Base-by-base conservation (phyloP, 345 rosid genomes). In the Linum trigynum region DNA sequence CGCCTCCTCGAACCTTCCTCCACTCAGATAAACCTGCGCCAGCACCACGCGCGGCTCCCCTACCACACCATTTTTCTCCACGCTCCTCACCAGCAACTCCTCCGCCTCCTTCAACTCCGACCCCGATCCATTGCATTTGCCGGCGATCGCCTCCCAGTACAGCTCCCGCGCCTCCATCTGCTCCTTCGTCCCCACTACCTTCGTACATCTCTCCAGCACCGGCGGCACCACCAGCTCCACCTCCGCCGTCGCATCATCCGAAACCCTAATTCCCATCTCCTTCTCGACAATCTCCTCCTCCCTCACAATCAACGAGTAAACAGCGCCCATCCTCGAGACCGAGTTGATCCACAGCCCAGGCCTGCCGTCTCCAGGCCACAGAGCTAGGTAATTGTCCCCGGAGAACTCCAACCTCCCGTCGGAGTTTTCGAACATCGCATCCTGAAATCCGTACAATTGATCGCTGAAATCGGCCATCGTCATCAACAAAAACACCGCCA, bases 301-400 rank as follows among this genome's bases (percentile, higher is more conserved):
- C 67, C 97, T 78, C 70, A 71, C 80, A 23, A 88, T 75, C 72
- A 92, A 65, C 3, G 63, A 69, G 64, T 85, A 92, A 5, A 92
- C 69, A 0, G 90, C 97, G 10, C 94, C 32, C 32, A 23, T 23
- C 32, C 32, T 23, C 32, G 32, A 23, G 32, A 23, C 32, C 32
- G 32, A 23, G 57, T 69, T 86, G 79, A 90, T 8, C 98, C 98
- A 90, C 3, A 88, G 77, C 16, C 97, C 97, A 3, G 97, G 98
- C 69, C 86, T 92, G 1, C 89, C 91, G 65, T 81, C 79, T 17
- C 98, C 97, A 1, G 98, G 97, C 98, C 98, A 92, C 71, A 90
- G 43, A 65, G 91, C 82, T 16, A 67, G 50, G 40, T 53, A 72
- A 56, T 76, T 83, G 50, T 88, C 84, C 39, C 97, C 94, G 0